A percentile compares a stretch with the other conserved stretches of the same genome.
These are phyloP conservation scores for Elsinoe ampelina DNA, from an alignment of 2,329 filamentous ascomycete species.

Conservation along the genomic window DNA sequence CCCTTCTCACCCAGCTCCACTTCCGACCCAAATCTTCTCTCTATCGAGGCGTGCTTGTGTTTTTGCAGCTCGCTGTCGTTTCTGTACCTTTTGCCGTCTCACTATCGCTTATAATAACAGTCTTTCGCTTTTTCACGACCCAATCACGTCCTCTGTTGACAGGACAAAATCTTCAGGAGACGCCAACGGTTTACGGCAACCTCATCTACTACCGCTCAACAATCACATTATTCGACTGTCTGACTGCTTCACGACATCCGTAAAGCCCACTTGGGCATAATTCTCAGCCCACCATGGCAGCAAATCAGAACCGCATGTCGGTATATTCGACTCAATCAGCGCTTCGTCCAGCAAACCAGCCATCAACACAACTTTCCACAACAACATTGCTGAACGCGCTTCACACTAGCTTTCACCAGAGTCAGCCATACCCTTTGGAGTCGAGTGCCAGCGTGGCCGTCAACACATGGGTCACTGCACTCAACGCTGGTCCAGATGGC, in stretches of 20 bases:
- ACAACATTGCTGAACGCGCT: slow-evolving; percentile 86
- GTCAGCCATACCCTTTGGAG: slow-evolving; percentile 77
- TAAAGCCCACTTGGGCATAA: slow-evolving; percentile 11
- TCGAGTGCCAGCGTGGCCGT: slow-evolving; percentile 85
- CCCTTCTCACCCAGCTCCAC: slow-evolving; percentile 2
- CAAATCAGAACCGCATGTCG: slow-evolving; percentile 46
- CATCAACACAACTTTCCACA: slow-evolving; percentile 75
- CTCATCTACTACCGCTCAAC: slow-evolving; percentile 9
- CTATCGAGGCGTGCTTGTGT: not conserved
- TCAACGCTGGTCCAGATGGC: slow-evolving; percentile 59
- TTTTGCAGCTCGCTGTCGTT: slow-evolving; percentile 7
- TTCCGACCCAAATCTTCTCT: not conserved
- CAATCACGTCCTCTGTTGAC: not conserved
- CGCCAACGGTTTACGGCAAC: not conserved
- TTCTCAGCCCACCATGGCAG: slow-evolving; percentile 40
- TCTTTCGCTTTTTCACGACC: slow-evolving; percentile 6
- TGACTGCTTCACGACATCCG: not conserved
- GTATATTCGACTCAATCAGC: slow-evolving; percentile 53
- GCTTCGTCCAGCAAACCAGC: slow-evolving; percentile 49
- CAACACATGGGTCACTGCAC: slow-evolving; percentile 87
- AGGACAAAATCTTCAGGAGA: slow-evolving; percentile 13
- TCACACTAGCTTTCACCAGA: slow-evolving; percentile 77
- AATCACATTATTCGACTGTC: not conserved
- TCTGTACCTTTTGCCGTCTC: not conserved
- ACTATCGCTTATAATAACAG: slow-evolving; percentile 10